Conservation (phyloP, 2,329 filamentous ascomycete genomes). For the Didymella segeticola region DNA sequence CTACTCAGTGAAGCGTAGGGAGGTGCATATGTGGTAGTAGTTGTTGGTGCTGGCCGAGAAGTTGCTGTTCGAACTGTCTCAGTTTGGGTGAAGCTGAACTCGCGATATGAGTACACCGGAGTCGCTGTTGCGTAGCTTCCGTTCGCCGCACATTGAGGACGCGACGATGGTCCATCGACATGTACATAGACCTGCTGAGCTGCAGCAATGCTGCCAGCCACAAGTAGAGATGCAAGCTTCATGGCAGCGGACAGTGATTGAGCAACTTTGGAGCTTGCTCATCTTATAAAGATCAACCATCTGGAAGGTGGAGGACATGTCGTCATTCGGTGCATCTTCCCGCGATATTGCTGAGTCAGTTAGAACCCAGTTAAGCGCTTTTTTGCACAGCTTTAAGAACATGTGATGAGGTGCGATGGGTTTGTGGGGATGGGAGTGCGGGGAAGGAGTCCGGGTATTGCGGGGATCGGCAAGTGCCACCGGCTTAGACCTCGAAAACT, state of each 20-base stretch:
- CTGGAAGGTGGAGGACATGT: neutral
- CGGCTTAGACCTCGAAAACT: neutral
- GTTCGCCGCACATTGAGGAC: constrained; percentile 37
- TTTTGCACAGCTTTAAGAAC: neutral
- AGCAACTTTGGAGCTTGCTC: neutral
- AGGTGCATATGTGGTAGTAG: constrained; percentile 46
- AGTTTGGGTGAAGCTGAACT: constrained; percentile 49
- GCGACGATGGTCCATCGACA: constrained; percentile 34
- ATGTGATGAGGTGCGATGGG: neutral
- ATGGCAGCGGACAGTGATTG: constrained; percentile 4
- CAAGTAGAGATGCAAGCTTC: constrained; percentile 22
- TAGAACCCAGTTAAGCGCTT: neutral
- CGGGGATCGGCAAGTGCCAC: constrained; percentile 4
- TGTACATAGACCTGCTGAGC: constrained; percentile 49
- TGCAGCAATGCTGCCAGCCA: constrained; percentile 13
- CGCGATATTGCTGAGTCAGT: neutral
- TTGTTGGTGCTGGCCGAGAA: constrained; percentile 40
- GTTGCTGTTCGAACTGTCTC: constrained; percentile 51
- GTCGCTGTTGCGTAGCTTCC: constrained; percentile 33
- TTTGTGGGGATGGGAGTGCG: constrained; percentile 6
- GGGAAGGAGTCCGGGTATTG: neutral
- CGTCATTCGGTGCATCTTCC: constrained; percentile 4
- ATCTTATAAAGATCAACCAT: neutral
- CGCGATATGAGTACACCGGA: constrained; percentile 40
- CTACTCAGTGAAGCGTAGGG: constrained; percentile 45